A percentile compares a stretch with the other conserved stretches of the same genome.
phyloP scores from a whole-genome alignment of 2,329 filamentous ascomycete species.

The Claviceps fusiformis region DNA sequence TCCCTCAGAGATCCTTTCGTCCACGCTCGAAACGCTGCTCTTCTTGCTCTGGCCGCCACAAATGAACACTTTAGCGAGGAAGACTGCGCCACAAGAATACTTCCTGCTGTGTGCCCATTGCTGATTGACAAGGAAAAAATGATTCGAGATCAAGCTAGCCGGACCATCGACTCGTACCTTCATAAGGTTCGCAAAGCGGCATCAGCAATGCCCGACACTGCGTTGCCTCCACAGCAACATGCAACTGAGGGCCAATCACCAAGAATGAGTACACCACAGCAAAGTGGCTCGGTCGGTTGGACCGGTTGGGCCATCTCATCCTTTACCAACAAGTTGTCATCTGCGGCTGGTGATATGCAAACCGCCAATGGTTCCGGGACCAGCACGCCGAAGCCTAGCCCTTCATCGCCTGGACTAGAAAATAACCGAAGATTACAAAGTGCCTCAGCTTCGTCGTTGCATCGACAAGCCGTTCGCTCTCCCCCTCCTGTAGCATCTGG shows the following conservation, averaged over 20 bases:
- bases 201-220: conserved; percentile 65
- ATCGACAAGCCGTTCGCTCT: conserved; percentile 45
- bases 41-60: conserved; percentile 77
- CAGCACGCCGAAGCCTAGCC: conserved; percentile 26
- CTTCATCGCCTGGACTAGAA: conserved; percentile 25
- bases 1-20: conserved; percentile 88
- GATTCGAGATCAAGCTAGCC: conserved; percentile 80
- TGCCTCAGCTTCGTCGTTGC: conserved; percentile 43
- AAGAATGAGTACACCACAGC: conserved; percentile 67
- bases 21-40: conserved; percentile 77
- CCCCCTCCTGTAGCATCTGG: conserved; percentile 33
- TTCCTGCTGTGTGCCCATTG: conserved; percentile 72
- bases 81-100: conserved; percentile 69
- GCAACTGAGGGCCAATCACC: conserved; percentile 41
- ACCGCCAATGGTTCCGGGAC: conserved; percentile 31
- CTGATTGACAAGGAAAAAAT: conserved; percentile 93
- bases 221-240: conserved; percentile 52
- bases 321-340: conserved; percentile 85
- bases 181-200: conserved; percentile 69
- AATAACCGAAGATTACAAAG: conserved; percentile 23
- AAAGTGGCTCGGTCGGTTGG: conserved; percentile 48
- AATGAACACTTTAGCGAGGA: conserved; percentile 78
- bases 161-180: conserved; percentile 77
- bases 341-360: conserved; percentile 78
- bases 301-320: conserved; percentile 97